Percentiles rank a stretch among this genome's conserved stretches.
phyloP scores from a whole-genome alignment of 805 yeast genomes.

The Candida vartiovaarae region DNA sequence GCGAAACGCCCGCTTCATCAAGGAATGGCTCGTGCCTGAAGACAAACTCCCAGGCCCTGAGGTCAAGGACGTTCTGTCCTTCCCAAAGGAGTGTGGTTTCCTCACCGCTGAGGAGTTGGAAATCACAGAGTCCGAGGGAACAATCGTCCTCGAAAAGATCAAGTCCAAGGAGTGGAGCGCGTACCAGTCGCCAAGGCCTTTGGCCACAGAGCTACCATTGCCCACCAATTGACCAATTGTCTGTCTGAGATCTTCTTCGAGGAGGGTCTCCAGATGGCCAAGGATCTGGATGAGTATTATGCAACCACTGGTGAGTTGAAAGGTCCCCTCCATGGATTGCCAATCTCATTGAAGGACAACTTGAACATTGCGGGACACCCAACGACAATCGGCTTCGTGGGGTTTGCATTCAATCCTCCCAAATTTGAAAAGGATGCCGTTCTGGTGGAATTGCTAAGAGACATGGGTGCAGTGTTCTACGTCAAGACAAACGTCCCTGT shows the following conservation, averaged over 20 bases:
- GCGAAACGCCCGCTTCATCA: slow-evolving; percentile 34
- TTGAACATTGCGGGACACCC: slow-evolving; percentile 37
- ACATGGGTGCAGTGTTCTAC: slow-evolving; percentile 46
- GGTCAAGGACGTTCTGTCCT: slow-evolving; percentile 32
- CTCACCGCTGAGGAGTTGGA: slow-evolving; percentile 29
- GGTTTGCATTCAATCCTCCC: slow-evolving; percentile 32
- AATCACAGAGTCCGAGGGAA: slow-evolving; percentile 21
- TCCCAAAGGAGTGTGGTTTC: slow-evolving; percentile 30
- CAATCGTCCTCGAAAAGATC: slow-evolving; percentile 22
- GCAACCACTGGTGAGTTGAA: slow-evolving; percentile 39
- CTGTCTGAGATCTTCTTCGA: slow-evolving; percentile 37
- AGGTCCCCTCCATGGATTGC: slow-evolving; percentile 67
- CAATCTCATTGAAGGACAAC: slow-evolving; percentile 50
- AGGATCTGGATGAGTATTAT: slow-evolving; percentile 44
- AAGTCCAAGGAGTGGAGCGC: slow-evolving; percentile 31
- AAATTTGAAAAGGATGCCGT: slow-evolving; percentile 28
- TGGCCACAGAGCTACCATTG: slow-evolving; percentile 50
- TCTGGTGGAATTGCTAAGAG: slow-evolving; percentile 33
- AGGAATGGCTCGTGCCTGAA: slow-evolving; percentile 16
- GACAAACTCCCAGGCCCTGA: slow-evolving; percentile 11
- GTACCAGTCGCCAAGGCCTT: slow-evolving; percentile 45
- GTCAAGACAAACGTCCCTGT: slow-evolving; percentile 49
- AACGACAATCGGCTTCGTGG: slow-evolving; percentile 43
- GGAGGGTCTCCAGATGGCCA: slow-evolving; percentile 50
- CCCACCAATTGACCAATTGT: slow-evolving; percentile 44